Percentiles rank a stretch among this genome's conserved stretches.
Evolutionary conservation across 2,329 filamentous ascomycete species (phyloP).

Genomic region (Dichotomopilus funicola): DNA sequence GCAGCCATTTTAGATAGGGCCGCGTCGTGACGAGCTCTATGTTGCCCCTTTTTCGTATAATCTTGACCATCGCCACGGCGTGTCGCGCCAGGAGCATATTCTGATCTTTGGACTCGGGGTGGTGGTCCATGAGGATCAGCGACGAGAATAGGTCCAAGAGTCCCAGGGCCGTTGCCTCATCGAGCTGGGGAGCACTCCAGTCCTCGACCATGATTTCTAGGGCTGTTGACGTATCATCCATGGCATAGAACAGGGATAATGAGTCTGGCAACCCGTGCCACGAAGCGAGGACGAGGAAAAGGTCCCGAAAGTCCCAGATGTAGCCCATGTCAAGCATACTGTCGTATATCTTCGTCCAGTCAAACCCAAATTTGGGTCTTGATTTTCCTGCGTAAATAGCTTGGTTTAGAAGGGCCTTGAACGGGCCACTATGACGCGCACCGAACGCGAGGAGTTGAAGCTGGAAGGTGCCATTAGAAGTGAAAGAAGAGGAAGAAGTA

Average conservation of each 20-base stretch:
- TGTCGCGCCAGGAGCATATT: conserved; percentile 5
- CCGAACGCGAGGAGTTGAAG: conserved; percentile 10
- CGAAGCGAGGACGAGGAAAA: conserved; percentile 6
- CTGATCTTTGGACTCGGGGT: not conserved
- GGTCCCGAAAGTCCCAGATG: conserved; percentile 20
- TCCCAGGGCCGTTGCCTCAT: conserved; percentile 12
- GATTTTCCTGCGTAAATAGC: not conserved
- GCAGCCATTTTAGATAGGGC: conserved; percentile 17
- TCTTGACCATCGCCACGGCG: conserved; percentile 3
- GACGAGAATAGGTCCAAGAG: conserved; percentile 17
- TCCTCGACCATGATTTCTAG: conserved; percentile 10
- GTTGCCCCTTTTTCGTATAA: not conserved
- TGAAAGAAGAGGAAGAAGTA: not conserved
- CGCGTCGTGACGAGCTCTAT: conserved; percentile 11
- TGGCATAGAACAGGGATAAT: conserved; percentile 1
- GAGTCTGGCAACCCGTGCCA: conserved; percentile 9
- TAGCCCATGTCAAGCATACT: conserved; percentile 7
- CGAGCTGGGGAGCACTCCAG: conserved; percentile 8
- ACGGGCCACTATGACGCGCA: conserved; percentile 3
- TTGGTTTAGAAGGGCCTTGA: conserved; percentile 1
- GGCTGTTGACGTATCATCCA: not conserved
- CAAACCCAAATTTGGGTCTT: not conserved
- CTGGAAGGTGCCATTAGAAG: not conserved
- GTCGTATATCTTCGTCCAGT: conserved; percentile 12
- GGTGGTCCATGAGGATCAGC: conserved; percentile 7